phyloP scores from a whole-genome alignment of 202 grass and related monocot genomes.

The Schoenoplectus tabernaemontani region DNA sequence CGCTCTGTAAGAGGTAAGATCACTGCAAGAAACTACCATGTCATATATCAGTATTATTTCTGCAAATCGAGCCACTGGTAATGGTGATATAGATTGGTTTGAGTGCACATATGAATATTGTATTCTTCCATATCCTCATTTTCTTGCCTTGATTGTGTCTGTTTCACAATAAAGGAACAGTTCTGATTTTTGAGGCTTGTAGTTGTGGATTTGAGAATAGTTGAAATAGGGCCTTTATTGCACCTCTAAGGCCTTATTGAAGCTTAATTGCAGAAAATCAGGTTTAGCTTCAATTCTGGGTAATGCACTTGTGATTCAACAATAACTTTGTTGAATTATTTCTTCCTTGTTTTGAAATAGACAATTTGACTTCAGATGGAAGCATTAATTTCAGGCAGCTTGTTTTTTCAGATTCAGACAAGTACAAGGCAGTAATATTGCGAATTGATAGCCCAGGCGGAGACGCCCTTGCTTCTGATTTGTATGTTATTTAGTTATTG shows the following conservation, averaged over 20 bases:
- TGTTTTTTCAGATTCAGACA: constrained; percentile 59
- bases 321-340: background rate
- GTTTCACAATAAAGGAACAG: background rate
- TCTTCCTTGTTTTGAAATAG: background rate
- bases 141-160: background rate
- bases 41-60: background rate
- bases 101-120: background rate
- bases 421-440: constrained; percentile 90
- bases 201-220: background rate
- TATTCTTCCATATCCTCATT: background rate
- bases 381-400: constrained; percentile 2
- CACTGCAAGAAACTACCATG: constrained; percentile 1
- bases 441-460: constrained; percentile 92
- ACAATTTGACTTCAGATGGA: constrained; percentile 5
- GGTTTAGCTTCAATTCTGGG: background rate
- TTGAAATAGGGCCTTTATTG: background rate
- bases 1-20: constrained; percentile 73
- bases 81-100: background rate
- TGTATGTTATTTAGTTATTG: constrained; percentile 38
- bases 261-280: background rate
- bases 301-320: background rate
- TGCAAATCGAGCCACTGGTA: background rate
- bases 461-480: constrained; percentile 97
- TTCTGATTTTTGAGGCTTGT: background rate
- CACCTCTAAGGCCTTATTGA: background rate